Evolutionary conservation across 148 eudicot species (phyloP).

Genomic region (Limonium bicolor): DNA sequence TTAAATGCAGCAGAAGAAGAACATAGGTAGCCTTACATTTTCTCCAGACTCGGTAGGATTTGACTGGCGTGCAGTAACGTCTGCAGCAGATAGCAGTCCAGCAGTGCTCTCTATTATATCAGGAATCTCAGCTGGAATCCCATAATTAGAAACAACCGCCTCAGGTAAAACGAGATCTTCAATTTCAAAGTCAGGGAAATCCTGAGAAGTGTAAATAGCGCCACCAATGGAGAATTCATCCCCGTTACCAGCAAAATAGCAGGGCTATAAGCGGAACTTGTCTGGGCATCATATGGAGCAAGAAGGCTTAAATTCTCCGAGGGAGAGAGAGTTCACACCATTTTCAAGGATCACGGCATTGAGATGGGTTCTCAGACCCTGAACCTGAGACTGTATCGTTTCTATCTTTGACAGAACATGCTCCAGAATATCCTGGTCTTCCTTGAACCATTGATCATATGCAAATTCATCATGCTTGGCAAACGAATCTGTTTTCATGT

Average conservation of each 20-base stretch:
- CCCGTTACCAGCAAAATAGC: slow-evolving; percentile 57
- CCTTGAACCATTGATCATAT: slow-evolving; percentile 28
- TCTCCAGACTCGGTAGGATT: slow-evolving; percentile 70
- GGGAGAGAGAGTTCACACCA: slow-evolving; percentile 46
- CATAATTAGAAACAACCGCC: slow-evolving; percentile 27
- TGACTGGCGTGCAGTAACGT: slow-evolving; percentile 57
- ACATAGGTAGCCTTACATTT: slow-evolving; percentile 31
- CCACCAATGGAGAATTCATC: slow-evolving; percentile 42
- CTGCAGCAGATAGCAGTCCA: slow-evolving; percentile 48
- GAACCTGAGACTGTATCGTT: slow-evolving; percentile 35
- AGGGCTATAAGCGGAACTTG: slow-evolving; percentile 65
- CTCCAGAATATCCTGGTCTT: slow-evolving; percentile 33
- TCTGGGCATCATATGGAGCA: slow-evolving; percentile 43
- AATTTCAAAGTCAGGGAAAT: slow-evolving; percentile 40
- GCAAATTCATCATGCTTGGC: slow-evolving; percentile 31
- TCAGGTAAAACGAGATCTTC: slow-evolving; percentile 57
- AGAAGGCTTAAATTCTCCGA: slow-evolving; percentile 64
- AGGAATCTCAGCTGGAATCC: slow-evolving; percentile 48
- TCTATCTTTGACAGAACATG: slow-evolving; percentile 53
- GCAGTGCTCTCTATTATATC: slow-evolving; percentile 90
- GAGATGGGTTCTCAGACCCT: slow-evolving; percentile 37
- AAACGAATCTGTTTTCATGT: slow-evolving; percentile 18
- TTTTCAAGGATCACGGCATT: slow-evolving; percentile 36
- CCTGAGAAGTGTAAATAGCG: slow-evolving; percentile 22
- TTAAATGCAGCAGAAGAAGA: background rate